Evolutionary conservation across 306 rosid species (phyloP).

Genomic region (Quercus wislizeni): DNA sequence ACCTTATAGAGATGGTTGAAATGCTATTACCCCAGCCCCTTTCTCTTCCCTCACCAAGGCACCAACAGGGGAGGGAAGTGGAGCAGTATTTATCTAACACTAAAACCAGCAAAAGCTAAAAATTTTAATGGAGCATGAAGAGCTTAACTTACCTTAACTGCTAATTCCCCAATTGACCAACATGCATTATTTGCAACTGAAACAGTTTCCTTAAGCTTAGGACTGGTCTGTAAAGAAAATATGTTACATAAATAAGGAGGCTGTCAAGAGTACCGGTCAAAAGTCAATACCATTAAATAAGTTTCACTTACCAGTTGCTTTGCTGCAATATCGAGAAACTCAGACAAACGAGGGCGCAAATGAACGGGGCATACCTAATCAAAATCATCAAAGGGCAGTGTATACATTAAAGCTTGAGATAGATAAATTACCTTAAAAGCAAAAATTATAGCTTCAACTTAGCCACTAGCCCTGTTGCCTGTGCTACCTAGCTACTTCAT

Average conservation of each 20-base stretch:
- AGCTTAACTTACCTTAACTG: slow-evolving; percentile 70
- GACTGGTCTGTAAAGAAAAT: slow-evolving; percentile 56
- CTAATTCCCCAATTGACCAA: slow-evolving; percentile 98
- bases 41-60: too few species aligned
- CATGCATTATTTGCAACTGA: slow-evolving; percentile 99
- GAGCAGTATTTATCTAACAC: background rate
- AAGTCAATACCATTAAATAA: slow-evolving; percentile 7
- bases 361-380: slow-evolving; percentile 80
- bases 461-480: slow-evolving; percentile 4
- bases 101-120: background rate
- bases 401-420: slow-evolving; percentile 4
- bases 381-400: slow-evolving; percentile 24
- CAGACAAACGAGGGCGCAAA: slow-evolving; percentile 78
- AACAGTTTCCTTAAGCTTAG: slow-evolving; percentile 74
- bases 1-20: background rate
- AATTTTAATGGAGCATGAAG: background rate
- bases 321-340: slow-evolving; percentile 82
- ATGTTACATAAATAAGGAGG: slow-evolving; percentile 21
- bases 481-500: slow-evolving; percentile 1
- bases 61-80: background rate
- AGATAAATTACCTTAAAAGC: background rate
- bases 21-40: background rate
- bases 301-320: slow-evolving; percentile 81
- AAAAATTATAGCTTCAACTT: background rate
- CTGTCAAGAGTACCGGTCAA: slow-evolving; percentile 1